Evolutionary conservation across 2,329 filamentous ascomycete genomes (phyloP), one percentile per base, ranked within the genome.

Genomic region (Calonectria crousiana): DNA sequence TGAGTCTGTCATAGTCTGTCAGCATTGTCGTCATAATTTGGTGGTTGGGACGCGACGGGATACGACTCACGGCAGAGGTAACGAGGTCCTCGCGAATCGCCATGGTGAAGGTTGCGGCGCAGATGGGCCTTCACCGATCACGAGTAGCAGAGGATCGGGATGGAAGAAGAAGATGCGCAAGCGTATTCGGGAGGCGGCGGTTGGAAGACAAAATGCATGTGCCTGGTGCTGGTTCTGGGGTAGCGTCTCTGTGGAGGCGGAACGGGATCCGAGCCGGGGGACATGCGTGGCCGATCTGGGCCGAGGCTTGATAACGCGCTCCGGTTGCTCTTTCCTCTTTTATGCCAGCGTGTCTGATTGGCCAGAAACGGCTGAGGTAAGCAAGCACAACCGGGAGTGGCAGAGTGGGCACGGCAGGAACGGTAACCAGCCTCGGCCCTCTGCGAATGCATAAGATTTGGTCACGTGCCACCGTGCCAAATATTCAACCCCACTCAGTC

Each of bases 81-180:
- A 98, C 92, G 77, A 98, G 89, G 84, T 98, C 96, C 92, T 98
- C 96, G 84, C 97, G 95, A 88, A 98, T 95, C 88, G 96, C 93
- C 89, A 92, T 96, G 85, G 84, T 81, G 70, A 70, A 79, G 60
- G 74, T 69, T 72, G 47, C 75, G 72, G 71, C 74, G 69, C 71
- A 64, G 69, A 72, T 64, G 66, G 62, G 73, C 78, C 75, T 75
- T 78, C 76, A 79, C 78, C 74, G 72, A 80, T 82, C 74, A 79
- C 73, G 73, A 52, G 30, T 73, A 36, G 68, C 71, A 74, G 68
- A 71, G 67, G 28, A 53, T 52, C 38, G 66, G 73, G 56, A 72
- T 51, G 38, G n/a, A 71, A 65, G 53, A 69, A 41, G 67, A n/a
- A 73, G 34, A 67, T 38, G 72, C 32, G 70, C 72, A 69, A 49